Base-by-base conservation (phyloP, 1,284 basidiomycete species). In the Xerocomus nothofagi region DNA sequence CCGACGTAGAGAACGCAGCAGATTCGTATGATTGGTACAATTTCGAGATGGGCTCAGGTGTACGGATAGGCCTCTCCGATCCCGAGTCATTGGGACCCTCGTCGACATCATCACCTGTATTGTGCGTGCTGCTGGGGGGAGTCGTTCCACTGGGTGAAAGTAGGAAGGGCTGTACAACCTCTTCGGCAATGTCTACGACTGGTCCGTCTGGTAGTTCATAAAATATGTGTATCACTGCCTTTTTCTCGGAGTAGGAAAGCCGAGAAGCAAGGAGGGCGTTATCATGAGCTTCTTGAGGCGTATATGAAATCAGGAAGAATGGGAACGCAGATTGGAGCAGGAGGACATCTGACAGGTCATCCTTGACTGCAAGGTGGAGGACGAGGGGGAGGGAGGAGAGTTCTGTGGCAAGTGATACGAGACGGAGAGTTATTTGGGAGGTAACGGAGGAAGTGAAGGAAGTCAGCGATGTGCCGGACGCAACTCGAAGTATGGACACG, bases 141-240 rank as follows among this genome's bases (percentile, higher is more conserved):
- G 63, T 66, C 44, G 55, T 30, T 44, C 34, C 34, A 30, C 29
- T 29, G 14, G 39, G 10, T 14, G 44, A 39, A 45, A 79, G 68
- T 4, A 91, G 66, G 70, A 88, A 87, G 0, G 79, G 71, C 18
- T 73, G 71, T 12, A 88, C 69, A 42, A 78, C 69, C 24, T 82
- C 81, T 52, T 82, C 82, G 6, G 77, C 58, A 15, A 88, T 70
- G 55, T 85, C 77, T 23, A 73, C 71, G n/a, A 82, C 63, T 14
- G 68, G 62, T 21, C 69, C 69, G 31, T 66, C 39, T 1, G 59
- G 60, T 7, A 61, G 63, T 6, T 68, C 68, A 32, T 87, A 82
- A 66, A 93, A 94, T 37, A 83, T 86, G 66, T 98, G 93, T 44
- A 96, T 76, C 15, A 96, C 91, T 2, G 80, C 77, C 44, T 76